Evolutionary conservation across 345 rosid genomes (phyloP).

Genomic region (Salix caprea): DNA sequence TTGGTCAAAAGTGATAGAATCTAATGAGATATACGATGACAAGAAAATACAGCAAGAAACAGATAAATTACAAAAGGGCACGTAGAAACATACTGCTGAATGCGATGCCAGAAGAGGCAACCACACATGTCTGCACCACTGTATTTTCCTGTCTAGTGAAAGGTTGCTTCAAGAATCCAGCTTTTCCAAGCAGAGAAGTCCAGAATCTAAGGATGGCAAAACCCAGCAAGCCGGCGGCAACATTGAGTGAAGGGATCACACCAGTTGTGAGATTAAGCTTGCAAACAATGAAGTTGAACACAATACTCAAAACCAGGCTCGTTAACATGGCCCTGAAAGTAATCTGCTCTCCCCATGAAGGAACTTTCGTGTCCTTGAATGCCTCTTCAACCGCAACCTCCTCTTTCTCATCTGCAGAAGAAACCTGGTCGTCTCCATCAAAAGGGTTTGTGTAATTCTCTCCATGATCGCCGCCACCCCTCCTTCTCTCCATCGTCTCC

Average conservation of each 20-base stretch:
- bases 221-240: slow-evolving; percentile 61
- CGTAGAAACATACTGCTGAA: slow-evolving; percentile 63
- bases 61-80: neutral
- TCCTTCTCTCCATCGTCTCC: neutral
- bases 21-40: too few species aligned
- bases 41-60: neutral
- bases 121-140: slow-evolving; percentile 80
- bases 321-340: slow-evolving; percentile 47
- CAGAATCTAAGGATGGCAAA: slow-evolving; percentile 45
- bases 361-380: slow-evolving; percentile 37
- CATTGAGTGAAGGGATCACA: slow-evolving; percentile 60
- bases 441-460: neutral
- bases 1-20: too few species aligned
- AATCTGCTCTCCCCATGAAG: slow-evolving; percentile 51
- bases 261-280: slow-evolving; percentile 70
- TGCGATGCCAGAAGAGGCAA: slow-evolving; percentile 93
- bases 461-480: neutral
- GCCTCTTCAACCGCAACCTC: slow-evolving; percentile 29
- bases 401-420: slow-evolving; percentile 4
- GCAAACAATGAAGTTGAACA: slow-evolving; percentile 65
- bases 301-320: slow-evolving; percentile 41
- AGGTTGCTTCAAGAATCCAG: slow-evolving; percentile 60
- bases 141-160: slow-evolving; percentile 87
- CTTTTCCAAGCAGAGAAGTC: slow-evolving; percentile 36
- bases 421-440: neutral